Evolutionary conservation across 192 early-diverging fungal species (phyloP).

Genomic region (Funneliformis geosporum): DNA sequence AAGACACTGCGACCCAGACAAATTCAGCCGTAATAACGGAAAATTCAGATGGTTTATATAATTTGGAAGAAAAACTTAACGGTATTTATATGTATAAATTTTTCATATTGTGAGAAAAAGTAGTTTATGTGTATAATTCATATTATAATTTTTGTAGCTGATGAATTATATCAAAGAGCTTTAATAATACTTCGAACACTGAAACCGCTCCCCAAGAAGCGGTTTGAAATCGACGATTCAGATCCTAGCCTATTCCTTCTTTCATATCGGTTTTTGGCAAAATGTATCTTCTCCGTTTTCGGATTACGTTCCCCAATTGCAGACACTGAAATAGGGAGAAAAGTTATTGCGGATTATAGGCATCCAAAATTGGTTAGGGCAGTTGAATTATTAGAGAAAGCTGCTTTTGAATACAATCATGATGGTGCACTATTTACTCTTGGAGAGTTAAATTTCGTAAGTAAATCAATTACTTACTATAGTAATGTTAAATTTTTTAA

Average conservation of each 20-base stretch:
- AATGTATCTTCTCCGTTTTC: background rate
- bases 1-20: background rate
- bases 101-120: background rate
- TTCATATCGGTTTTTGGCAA: constrained; percentile 1
- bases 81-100: background rate
- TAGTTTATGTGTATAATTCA: background rate
- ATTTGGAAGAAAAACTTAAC: constrained; percentile 2
- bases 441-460: constrained; percentile 76
- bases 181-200: background rate
- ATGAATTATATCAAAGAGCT: constrained; percentile 19
- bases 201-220: background rate
- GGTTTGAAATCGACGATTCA: background rate
- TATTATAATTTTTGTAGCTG: background rate
- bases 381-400: constrained; percentile 44
- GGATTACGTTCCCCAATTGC: background rate
- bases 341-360: background rate
- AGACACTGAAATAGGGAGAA: background rate
- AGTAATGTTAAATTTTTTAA: background rate
- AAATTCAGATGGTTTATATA: background rate
- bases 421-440: constrained; percentile 63
- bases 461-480: constrained; percentile 22
- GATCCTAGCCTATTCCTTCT: background rate
- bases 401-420: constrained; percentile 49
- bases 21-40: background rate
- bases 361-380: constrained; percentile 40